Evolutionary conservation across 116 monocot genomes (phyloP).

Genomic region (Phalaenopsis hybrid): DNA sequence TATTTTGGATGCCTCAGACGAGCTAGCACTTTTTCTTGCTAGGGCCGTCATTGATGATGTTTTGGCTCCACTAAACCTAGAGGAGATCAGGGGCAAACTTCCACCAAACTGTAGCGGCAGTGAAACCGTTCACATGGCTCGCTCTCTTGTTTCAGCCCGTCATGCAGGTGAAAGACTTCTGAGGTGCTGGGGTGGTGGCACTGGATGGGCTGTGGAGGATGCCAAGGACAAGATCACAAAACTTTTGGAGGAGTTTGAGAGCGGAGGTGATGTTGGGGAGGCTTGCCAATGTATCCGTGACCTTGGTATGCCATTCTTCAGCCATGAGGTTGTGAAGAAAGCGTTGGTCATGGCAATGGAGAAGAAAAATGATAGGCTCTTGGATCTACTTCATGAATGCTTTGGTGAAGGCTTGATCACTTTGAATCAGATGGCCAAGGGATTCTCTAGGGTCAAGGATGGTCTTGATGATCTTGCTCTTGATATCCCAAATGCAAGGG

Average conservation of each 20-base stretch:
- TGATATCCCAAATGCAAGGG: constrained; percentile 20
- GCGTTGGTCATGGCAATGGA: constrained; percentile 50
- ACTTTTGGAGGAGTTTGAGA: constrained; percentile 43
- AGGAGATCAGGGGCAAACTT: constrained; percentile 24
- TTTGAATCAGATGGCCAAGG: constrained; percentile 26
- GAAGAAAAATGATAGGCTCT: constrained; percentile 31
- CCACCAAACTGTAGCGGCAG: constrained; percentile 28
- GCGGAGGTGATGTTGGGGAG: constrained; percentile 35
- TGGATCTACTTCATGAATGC: constrained; percentile 21
- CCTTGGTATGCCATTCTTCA: constrained; percentile 44
- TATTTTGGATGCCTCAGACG: constrained; percentile 32
- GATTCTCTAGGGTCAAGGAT: constrained; percentile 26
- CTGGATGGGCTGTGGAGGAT: constrained; percentile 45
- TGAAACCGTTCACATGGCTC: constrained; percentile 31
- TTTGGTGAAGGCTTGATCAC: constrained; percentile 29
- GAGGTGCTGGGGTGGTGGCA: constrained; percentile 48
- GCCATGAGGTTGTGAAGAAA: constrained; percentile 50
- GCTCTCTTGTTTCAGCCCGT: constrained; percentile 28
- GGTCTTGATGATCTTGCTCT: constrained; percentile 29
- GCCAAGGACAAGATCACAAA: constrained; percentile 42
- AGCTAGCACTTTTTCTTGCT: constrained; percentile 37
- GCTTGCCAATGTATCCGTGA: constrained; percentile 45
- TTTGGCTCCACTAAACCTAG: constrained; percentile 29
- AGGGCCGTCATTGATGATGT: constrained; percentile 42
- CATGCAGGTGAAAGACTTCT: constrained; percentile 39